Percentiles rank a stretch among this genome's conserved stretches.
These are phyloP conservation scores for Thalassiosira mediterranea DNA, from an alignment of 352 stramenopile genomes.

Conservation along the genomic window DNA sequence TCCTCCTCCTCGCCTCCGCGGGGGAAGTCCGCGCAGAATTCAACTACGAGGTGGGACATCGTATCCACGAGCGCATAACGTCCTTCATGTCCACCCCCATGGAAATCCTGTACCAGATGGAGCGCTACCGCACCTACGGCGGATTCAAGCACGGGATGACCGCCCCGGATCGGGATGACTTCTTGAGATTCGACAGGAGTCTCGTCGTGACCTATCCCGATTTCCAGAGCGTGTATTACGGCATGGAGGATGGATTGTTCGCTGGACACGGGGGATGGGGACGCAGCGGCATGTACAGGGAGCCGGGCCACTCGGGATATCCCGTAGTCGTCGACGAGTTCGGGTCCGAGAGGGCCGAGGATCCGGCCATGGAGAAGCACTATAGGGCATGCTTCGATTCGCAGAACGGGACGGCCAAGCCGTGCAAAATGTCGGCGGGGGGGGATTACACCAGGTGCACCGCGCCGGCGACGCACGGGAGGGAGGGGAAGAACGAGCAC, in stretches of 20 bases:
- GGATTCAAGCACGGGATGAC: conserved; percentile 36
- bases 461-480: too few species aligned
- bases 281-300: conserved; percentile 25
- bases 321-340: not conserved
- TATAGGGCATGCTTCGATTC: conserved; percentile 37
- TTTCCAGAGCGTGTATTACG: conserved; percentile 39
- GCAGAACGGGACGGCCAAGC: not conserved
- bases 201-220: conserved; percentile 11
- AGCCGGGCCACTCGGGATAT: conserved; percentile 48
- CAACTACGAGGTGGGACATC: conserved; percentile 53
- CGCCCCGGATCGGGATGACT: conserved; percentile 36
- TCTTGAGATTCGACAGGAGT: conserved; percentile 4
- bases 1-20: not conserved
- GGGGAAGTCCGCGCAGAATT: conserved; percentile 25
- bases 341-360: not conserved
- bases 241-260: conserved; percentile 49
- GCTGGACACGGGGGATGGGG: conserved; percentile 13
- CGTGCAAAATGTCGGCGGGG: conserved; percentile 24
- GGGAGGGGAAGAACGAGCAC: too few species aligned
- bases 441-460: conserved; percentile 34
- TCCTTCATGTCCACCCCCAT: conserved; percentile 22
- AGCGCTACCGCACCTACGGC: conserved; percentile 24
- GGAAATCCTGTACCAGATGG: not conserved
- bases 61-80: conserved; percentile 33
- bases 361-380: conserved; percentile 44